These are phyloP conservation scores for Phytophthora fragariaefolia DNA, from an alignment of 352 stramenopile species.

Conservation along the genomic window DNA sequence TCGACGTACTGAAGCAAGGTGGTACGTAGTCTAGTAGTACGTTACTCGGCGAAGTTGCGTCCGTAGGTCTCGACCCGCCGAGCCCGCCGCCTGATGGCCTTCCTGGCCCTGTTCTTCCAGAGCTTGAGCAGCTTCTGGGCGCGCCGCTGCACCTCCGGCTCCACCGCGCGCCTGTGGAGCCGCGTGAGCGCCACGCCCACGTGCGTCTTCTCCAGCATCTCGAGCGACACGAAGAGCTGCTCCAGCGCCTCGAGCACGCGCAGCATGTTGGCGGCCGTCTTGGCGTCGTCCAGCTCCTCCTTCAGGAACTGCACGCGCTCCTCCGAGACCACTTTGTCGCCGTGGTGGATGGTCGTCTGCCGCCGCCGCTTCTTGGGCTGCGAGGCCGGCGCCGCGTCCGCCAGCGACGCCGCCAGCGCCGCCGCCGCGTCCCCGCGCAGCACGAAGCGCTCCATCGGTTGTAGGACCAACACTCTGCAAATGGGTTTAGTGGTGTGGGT, in stretches of 20 bases:
- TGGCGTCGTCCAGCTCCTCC: slow-evolving; percentile 71
- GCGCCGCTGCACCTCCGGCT: slow-evolving; percentile 47
- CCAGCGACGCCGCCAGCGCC: slow-evolving; percentile 28
- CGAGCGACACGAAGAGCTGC: slow-evolving; percentile 74
- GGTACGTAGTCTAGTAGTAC: no score
- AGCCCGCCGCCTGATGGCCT: slow-evolving; percentile 58
- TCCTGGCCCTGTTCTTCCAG: slow-evolving; percentile 81
- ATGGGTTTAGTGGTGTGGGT: slow-evolving; percentile 12
- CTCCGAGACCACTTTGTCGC: slow-evolving; percentile 74
- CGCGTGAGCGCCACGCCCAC: slow-evolving; percentile 50
- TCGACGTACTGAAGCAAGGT: no score
- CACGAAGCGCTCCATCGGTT: slow-evolving; percentile 66
- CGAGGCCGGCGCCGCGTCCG: slow-evolving; percentile 1
- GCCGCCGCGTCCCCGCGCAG: slow-evolving; percentile 57
- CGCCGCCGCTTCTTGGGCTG: slow-evolving; percentile 43
- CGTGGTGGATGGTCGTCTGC: slow-evolving; percentile 75
- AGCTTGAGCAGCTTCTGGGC: slow-evolving; percentile 52
- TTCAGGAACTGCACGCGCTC: slow-evolving; percentile 69
- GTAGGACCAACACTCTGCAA: slow-evolving; percentile 4
- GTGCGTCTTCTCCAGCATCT: slow-evolving; percentile 82
- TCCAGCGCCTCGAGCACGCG: slow-evolving; percentile 62
- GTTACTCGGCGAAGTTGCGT: slow-evolving; percentile 74
- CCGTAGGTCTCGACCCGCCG: slow-evolving; percentile 73
- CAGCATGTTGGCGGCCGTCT: slow-evolving; percentile 53
- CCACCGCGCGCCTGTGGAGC: slow-evolving; percentile 34